Conservation (phyloP, 2,329 filamentous ascomycete species). For the Aspergillus jensenii region DNA sequence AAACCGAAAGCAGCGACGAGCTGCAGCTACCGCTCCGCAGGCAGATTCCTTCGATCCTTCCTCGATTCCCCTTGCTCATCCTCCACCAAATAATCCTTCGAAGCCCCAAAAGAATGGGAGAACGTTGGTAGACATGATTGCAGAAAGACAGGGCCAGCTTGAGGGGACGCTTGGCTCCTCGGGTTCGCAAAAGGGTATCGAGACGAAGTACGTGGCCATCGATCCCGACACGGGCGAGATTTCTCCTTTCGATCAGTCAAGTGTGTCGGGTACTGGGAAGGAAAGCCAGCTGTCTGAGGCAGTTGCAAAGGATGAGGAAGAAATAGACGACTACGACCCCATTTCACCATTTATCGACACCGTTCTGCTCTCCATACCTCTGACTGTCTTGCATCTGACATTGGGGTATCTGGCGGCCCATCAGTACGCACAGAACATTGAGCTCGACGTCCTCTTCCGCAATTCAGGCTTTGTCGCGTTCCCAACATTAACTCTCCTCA, state of each 20-base stretch:
- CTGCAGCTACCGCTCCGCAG: slow-evolving; percentile 25
- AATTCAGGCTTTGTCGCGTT: slow-evolving; percentile 42
- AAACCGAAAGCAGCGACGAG: slow-evolving; percentile 44
- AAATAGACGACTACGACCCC: slow-evolving; percentile 16
- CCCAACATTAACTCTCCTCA: slow-evolving; percentile 43
- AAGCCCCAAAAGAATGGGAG: slow-evolving; percentile 25
- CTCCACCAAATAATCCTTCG: slow-evolving; percentile 17
- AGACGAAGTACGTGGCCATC: slow-evolving; percentile 35
- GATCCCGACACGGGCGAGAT: slow-evolving; percentile 24
- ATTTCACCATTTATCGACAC: slow-evolving; percentile 45
- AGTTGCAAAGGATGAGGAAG: neutral
- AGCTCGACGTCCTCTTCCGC: slow-evolving; percentile 30
- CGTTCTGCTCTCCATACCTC: slow-evolving; percentile 42
- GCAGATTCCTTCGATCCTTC: slow-evolving; percentile 26
- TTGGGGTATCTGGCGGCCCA: slow-evolving; percentile 47
- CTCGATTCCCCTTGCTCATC: slow-evolving; percentile 35
- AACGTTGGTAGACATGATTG: slow-evolving; percentile 47
- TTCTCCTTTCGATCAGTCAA: slow-evolving; percentile 25
- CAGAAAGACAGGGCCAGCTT: slow-evolving; percentile 42
- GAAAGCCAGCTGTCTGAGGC: neutral
- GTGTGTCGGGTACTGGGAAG: slow-evolving; percentile 14
- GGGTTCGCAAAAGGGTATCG: slow-evolving; percentile 1
- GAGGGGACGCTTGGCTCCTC: slow-evolving; percentile 11
- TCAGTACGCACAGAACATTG: slow-evolving; percentile 45
- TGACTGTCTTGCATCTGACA: slow-evolving; percentile 47